Percentiles rank a stretch among this genome's conserved stretches.
Evolutionary conservation across 2,329 filamentous ascomycete species (phyloP).

Genomic region (Fusarium equiseti): DNA sequence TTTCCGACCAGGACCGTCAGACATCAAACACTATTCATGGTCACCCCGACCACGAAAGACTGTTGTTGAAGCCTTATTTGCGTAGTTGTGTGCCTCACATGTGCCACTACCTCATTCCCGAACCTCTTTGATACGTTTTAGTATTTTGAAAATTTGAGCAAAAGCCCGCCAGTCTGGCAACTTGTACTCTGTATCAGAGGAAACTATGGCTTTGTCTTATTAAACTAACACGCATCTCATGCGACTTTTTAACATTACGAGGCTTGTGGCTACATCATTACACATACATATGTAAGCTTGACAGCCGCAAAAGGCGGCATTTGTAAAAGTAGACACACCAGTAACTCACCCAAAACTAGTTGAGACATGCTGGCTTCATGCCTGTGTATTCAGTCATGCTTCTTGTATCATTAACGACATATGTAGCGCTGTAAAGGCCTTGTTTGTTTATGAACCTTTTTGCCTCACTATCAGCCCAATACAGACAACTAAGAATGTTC

Average conservation of each 20-base stretch:
- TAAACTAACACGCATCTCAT: neutral
- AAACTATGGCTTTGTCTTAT: no score
- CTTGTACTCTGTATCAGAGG: neutral
- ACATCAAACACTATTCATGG: neutral
- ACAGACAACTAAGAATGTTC: neutral
- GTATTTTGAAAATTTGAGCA: constrained; percentile 17
- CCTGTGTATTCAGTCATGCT: neutral
- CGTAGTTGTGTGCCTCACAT: no score
- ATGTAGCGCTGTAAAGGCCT: neutral
- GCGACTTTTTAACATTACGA: neutral
- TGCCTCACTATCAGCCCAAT: neutral
- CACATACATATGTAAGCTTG: neutral
- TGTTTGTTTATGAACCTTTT: neutral
- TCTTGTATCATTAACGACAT: neutral
- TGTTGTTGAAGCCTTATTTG: neutral
- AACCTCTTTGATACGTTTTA: neutral
- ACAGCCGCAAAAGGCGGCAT: neutral
- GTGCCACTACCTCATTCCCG: neutral
- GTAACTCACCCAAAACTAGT: neutral
- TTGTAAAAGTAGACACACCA: neutral
- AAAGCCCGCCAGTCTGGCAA: neutral
- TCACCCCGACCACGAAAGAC: neutral
- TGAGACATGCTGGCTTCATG: neutral
- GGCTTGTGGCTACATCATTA: neutral
- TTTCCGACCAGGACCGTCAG: neutral